Conservation (phyloP, 768 basidiomycete genomes). For the Phylloporus arenicola region DNA sequence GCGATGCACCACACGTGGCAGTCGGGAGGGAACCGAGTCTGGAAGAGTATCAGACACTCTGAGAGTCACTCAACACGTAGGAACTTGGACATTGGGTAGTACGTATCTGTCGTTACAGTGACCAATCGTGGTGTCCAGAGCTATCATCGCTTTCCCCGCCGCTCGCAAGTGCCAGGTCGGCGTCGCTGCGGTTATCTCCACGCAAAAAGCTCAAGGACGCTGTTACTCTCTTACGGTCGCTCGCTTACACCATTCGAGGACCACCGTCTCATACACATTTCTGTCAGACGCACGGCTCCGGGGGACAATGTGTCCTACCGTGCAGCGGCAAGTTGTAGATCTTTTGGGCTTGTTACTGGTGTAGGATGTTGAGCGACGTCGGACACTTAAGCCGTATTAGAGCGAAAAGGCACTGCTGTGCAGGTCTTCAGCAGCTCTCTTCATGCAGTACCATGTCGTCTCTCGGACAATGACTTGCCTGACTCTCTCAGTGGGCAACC, state of each 20-base stretch:
- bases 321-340: neutral
- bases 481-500: neutral
- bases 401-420: neutral
- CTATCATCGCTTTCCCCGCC: neutral
- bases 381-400: neutral
- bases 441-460: neutral
- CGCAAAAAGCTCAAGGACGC: slow-evolving; percentile 20
- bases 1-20: too few species aligned
- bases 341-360: neutral
- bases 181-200: slow-evolving; percentile 19
- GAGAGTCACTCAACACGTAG: too few species aligned
- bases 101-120: too few species aligned
- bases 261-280: neutral
- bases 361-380: neutral
- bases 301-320: neutral
- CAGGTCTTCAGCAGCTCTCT: neutral
- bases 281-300: neutral
- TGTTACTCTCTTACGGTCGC: slow-evolving; percentile 5
- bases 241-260: neutral
- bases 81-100: too few species aligned
- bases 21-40: too few species aligned
- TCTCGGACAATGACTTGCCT: neutral
- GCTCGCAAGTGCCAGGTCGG: slow-evolving; percentile 1
- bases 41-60: too few species aligned
- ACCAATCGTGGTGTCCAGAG: neutral